These are phyloP conservation scores for Diphasiastrum complanatum DNA, from an alignment of 83 land plant species.

Conservation along the genomic window DNA sequence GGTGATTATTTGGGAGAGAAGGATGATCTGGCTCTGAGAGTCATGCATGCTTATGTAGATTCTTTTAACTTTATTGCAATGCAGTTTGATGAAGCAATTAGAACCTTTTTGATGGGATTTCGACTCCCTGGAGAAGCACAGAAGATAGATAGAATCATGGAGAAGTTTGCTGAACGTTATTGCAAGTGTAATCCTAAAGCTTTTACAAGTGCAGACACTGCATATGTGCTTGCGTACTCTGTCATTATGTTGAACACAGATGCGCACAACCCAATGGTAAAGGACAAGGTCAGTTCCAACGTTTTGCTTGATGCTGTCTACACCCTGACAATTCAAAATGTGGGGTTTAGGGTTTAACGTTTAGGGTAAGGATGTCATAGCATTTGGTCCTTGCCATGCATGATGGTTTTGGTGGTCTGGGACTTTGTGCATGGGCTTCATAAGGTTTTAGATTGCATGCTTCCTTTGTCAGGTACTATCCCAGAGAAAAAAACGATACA, in stretches of 20 bases:
- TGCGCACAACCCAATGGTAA: conserved; percentile 97
- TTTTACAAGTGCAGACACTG: conserved; percentile 96
- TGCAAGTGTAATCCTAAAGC: conserved; percentile 94
- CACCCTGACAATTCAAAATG: too few relatives aligned
- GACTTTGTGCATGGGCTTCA: too few relatives aligned
- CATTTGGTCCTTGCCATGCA: too few relatives aligned
- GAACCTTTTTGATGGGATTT: conserved; percentile 76
- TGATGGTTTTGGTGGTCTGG: too few relatives aligned
- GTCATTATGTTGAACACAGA: conserved; percentile 98
- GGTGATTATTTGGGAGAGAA: conserved; percentile 98
- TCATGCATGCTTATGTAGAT: conserved; percentile 99
- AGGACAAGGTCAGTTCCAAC: conserved; percentile 89
- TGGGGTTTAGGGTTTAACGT: too few relatives aligned
- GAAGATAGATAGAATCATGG: conserved; percentile 97
- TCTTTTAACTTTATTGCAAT: conserved; percentile 84
- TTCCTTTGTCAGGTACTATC: too few relatives aligned
- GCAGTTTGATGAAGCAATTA: conserved; percentile 95
- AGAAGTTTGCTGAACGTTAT: conserved; percentile 93
- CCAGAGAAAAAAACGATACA: too few relatives aligned
- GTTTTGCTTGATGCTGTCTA: too few relatives aligned
- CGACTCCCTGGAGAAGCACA: conserved; percentile 99
- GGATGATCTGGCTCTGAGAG: conserved; percentile 77
- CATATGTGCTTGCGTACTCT: conserved; percentile 96
- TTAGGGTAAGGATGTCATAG: too few relatives aligned
- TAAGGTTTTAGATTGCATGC: too few relatives aligned